Evolutionary conservation across 129 eudicot species (phyloP), one percentile per base, ranked within the genome.

Genomic region (Pseudognaphalium luteoalbum): DNA sequence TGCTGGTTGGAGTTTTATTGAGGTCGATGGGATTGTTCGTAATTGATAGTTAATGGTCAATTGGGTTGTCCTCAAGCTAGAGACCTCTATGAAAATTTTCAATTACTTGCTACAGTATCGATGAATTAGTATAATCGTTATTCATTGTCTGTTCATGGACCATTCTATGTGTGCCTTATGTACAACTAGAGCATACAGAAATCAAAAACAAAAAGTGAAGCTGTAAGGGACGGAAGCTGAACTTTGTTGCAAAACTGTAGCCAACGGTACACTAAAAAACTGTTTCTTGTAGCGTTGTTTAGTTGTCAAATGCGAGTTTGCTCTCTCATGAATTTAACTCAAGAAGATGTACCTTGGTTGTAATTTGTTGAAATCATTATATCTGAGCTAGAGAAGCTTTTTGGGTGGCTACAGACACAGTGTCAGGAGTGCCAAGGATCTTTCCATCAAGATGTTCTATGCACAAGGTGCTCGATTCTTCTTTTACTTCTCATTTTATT

Each of bases 361-460:
- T 25, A 52, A 9, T 68, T 21, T 9, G 39, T 14, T 14, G 71
- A 15, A 3, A 34, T 67, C 83, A 67, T 81, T 91, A 97, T 95
- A 21, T 88, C 99, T 0, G 99, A 95, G 47, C 75, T 87, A 50
- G 97, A 95, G 91, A 80, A 86, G 72, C 89, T 95, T 52, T 95
- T 91, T 79, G 99, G 99, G 73, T 83, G 84, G 82, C 82, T 95
- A 59, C 91, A 16, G 16, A 44, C 52, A 44, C 15, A 11, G 16
- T 44, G 52, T 12, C 52, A 12, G 17, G 17, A 44, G 4, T 91
- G 99, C 81, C 96, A 95, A 85, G 97, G 96, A 59, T 95, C 97
- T 25, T 97, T 95, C 82, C 99, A 95, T 72, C 97, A 91, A 82
- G 99, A 95, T 75, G 96, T 95, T 72, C 84, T 44, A 44, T 44